Conservation (phyloP, 2,329 filamentous ascomycete genomes). For the Pseudopithomyces chartarum region DNA sequence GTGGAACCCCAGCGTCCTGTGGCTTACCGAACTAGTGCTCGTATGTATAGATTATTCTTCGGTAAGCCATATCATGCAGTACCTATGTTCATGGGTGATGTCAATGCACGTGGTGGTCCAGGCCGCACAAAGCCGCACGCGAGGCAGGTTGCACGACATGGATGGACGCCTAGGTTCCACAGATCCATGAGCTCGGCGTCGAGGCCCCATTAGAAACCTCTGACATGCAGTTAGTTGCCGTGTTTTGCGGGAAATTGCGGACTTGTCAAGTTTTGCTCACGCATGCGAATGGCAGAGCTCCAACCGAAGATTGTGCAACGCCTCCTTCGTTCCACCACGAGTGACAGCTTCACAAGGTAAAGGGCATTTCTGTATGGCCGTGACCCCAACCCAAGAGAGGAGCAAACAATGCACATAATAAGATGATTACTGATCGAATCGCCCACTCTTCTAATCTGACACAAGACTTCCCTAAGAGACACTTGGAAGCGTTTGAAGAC, state of each 20-base stretch:
- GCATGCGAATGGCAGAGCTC: not conserved
- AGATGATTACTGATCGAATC: conserved; percentile 16
- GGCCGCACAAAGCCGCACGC: conserved; percentile 11
- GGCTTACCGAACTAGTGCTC: too few species aligned
- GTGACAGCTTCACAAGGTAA: not conserved
- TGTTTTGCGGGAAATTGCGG: not conserved
- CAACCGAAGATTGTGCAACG: not conserved
- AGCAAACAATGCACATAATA: not conserved
- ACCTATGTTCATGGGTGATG: not conserved
- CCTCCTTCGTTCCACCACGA: not conserved
- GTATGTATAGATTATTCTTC: not conserved
- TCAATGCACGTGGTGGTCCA: conserved; percentile 7
- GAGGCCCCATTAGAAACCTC: not conserved
- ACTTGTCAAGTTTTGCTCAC: not conserved
- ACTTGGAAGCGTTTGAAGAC: conserved; percentile 22
- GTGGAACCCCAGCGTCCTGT: too few species aligned
- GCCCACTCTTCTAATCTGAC: conserved; percentile 17
- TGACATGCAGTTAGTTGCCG: not conserved
- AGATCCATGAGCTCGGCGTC: not conserved
- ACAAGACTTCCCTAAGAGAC: conserved; percentile 10
- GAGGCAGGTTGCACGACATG: not conserved
- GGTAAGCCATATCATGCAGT: not conserved
- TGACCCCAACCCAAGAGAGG: not conserved
- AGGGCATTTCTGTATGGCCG: not conserved
- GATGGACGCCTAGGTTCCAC: not conserved